These are phyloP conservation scores for Wallacemonas collosoma DNA, from an alignment of 208 protist species.

Conservation along the genomic window DNA sequence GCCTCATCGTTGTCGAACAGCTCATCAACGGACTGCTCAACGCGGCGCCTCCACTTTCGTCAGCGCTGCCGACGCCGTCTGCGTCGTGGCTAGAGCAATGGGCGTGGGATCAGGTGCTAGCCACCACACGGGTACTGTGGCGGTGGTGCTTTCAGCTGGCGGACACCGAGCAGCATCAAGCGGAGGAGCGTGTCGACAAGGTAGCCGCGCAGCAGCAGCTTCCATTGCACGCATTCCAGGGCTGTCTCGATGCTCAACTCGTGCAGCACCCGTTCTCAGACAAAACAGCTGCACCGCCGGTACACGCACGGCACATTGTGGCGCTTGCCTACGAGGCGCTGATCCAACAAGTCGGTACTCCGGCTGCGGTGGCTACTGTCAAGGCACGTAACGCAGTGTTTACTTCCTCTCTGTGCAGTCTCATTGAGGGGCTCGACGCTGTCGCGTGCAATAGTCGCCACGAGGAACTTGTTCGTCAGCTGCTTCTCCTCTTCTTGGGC, in stretches of 20 bases:
- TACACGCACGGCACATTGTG: constrained; percentile 5
- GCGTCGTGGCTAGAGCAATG: background rate
- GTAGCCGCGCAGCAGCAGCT: too few relatives aligned
- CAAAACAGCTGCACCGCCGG: background rate
- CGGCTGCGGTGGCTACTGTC: background rate
- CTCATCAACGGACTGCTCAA: background rate
- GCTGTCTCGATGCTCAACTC: background rate
- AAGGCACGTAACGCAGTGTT: background rate
- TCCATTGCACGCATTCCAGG: background rate
- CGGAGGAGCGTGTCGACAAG: too few relatives aligned
- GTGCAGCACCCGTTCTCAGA: background rate
- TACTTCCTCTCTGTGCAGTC: background rate
- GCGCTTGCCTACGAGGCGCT: constrained; percentile 2
- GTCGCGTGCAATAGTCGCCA: constrained; percentile 1
- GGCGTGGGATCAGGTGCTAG: constrained; percentile 5
- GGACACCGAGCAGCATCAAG: background rate
- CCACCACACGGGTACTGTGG: background rate
- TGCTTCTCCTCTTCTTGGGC: constrained; percentile 5
- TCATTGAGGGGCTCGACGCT: background rate
- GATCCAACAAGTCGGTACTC: background rate
- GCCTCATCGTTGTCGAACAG: background rate
- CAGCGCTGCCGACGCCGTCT: background rate
- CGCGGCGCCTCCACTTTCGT: background rate
- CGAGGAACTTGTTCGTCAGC: background rate
- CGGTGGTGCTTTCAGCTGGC: constrained; percentile 9